Conservation (phyloP, 331 rosid genomes). For the Rosa hybrid region DNA sequence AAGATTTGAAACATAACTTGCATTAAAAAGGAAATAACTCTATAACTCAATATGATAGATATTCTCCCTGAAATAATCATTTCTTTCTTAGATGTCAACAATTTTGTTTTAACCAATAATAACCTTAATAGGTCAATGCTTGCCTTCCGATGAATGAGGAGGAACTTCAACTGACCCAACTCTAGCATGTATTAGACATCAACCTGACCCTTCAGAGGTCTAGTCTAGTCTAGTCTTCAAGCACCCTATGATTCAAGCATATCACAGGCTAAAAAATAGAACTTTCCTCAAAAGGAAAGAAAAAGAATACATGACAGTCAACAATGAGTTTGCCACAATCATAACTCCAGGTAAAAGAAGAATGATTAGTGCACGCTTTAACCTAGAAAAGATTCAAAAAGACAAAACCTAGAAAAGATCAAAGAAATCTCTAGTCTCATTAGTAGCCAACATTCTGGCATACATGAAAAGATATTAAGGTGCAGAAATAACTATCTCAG, state of each 20-base stretch:
- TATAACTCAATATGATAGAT: not conserved
- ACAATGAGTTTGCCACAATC: not conserved
- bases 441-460: not conserved
- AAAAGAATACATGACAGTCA: not conserved
- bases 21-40: not conserved
- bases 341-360: not conserved
- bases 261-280: not conserved
- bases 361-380: not conserved
- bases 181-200: not conserved
- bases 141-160: not conserved
- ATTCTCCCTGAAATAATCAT: not conserved
- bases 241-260: not conserved
- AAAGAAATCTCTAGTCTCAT: not conserved
- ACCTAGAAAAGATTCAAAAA: not conserved
- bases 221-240: not conserved
- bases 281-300: not conserved
- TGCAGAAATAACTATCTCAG: not conserved
- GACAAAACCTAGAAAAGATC: not conserved
- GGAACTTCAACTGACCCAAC: conserved; percentile 9
- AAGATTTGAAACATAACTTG: not conserved
- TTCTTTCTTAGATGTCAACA: not conserved
- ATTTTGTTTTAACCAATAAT: not conserved
- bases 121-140: not conserved
- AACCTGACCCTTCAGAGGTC: not conserved
- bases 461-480: not conserved